These are phyloP conservation scores for Brasilioporus rufonigricans DNA, from an alignment of 768 basidiomycete species.

Conservation along the genomic window DNA sequence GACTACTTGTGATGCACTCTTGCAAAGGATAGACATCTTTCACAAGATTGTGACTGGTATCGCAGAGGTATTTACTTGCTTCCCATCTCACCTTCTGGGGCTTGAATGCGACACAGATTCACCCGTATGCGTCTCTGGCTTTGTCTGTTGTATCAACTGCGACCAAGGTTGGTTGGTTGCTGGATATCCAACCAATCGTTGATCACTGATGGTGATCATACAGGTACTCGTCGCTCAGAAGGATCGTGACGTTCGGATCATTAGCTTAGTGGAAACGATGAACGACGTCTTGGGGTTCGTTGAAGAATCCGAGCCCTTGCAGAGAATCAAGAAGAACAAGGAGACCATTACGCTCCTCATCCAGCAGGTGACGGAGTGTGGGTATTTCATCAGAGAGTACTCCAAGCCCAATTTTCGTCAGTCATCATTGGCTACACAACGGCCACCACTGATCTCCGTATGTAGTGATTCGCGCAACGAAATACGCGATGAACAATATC, in stretches of 20 bases:
- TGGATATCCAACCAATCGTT: neutral
- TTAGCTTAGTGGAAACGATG: neutral
- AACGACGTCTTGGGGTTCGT: neutral
- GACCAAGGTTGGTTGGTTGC: neutral
- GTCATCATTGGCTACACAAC: neutral
- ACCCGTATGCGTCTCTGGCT: neutral
- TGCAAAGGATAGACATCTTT: neutral
- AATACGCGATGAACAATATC: neutral
- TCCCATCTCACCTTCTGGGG: neutral
- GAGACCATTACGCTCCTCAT: neutral
- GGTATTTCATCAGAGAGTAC: neutral
- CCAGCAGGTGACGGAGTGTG: constrained; percentile 1
- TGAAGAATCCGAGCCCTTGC: neutral
- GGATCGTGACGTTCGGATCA: neutral
- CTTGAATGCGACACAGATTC: neutral
- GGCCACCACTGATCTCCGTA: neutral
- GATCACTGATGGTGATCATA: neutral
- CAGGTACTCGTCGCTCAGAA: neutral
- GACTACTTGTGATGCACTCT: neutral
- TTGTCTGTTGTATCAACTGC: neutral
- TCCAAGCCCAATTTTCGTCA: neutral
- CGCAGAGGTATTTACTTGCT: neutral
- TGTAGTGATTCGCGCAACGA: neutral
- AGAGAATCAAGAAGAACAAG: neutral
- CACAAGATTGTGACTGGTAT: neutral